Evolutionary conservation across 805 yeast species (phyloP), one percentile per base, ranked within the genome.

Genomic region (Ogataea salicorniae): DNA sequence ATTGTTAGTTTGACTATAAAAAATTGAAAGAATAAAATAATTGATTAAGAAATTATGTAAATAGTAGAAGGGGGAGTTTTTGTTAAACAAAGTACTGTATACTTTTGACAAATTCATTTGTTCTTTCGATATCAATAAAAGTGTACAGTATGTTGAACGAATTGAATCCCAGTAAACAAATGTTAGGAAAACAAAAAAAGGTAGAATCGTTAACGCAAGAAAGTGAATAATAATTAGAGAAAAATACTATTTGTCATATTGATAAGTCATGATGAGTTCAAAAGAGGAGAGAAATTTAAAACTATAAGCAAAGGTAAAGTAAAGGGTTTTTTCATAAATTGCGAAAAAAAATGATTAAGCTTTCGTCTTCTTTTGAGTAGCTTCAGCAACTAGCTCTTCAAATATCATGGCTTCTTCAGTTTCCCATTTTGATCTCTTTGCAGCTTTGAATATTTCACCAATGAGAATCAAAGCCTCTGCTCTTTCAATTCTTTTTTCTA

Each of bases 311-410:
- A 11, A 9, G 11, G 13, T 26, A 26, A 11, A 26, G 11, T 26
- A 9, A 9, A 26, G 11, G 29, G 31, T 11, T 26, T 4, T 11
- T 26, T 26, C 6, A 26, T 26, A 9, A 26, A 26, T 9, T 9
- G 31, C 9, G 31, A 26, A 11, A 26, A 26, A 26, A 26, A 26
- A 26, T 26, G 31, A 7, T 34, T 20, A 46, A 23, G 40, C 15
- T 11, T 81, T 82, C 42, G 79, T 71, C 63, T 77, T 76, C 64
- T 75, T 80, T 52, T 77, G 72, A 37, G 80, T 77, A 13, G 95
- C 96, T 48, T 90, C 96, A 14, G 95, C 86, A 70, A 94, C 88
- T 67, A 92, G 71, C 59, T 89, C 95, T 69, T 94, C 99, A 67
- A 92, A 94, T 48, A 91, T 80, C 51, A 84, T 70, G 5, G 92